Evolutionary conservation across 306 rosid genomes (phyloP).

Genomic region (Lathyrus tuberosus): DNA sequence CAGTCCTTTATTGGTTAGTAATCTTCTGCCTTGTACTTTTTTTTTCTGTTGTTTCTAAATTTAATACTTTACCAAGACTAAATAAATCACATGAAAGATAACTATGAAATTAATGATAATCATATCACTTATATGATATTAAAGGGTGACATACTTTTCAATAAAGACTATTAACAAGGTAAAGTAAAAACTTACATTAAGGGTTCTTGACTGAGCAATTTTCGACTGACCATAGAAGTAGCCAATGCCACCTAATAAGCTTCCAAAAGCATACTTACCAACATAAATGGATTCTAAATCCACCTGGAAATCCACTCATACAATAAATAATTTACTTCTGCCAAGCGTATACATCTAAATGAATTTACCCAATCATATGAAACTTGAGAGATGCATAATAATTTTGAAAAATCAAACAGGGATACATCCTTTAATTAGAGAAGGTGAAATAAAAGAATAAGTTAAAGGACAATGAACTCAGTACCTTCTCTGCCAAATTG

Average conservation of each 20-base stretch:
- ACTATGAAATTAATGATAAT: conserved; percentile 17
- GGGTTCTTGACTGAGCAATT: conserved; percentile 58
- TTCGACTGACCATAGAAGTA: conserved; percentile 93
- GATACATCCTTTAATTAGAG: conserved; percentile 21
- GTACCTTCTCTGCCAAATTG: conserved; percentile 71
- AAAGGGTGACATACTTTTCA: conserved; percentile 29
- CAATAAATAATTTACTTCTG: conserved; percentile 39
- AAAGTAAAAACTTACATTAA: conserved; percentile 60
- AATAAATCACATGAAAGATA: conserved; percentile 25
- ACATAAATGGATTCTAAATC: conserved; percentile 71
- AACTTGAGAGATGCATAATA: conserved; percentile 23
- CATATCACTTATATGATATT: conserved; percentile 10
- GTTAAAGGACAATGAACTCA: neutral
- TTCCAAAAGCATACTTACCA: conserved; percentile 88
- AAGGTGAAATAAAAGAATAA: conserved; percentile 8
- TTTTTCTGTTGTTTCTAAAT: conserved; percentile 4
- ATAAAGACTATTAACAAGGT: conserved; percentile 11
- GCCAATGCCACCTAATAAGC: conserved; percentile 91
- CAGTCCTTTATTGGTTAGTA: conserved; percentile 9
- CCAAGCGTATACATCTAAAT: conserved; percentile 18
- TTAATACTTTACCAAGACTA: conserved; percentile 6
- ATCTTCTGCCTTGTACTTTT: conserved; percentile 16
- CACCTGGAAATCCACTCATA: conserved; percentile 61
- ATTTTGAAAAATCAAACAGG: conserved; percentile 12
- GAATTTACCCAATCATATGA: conserved; percentile 20